Conservation (phyloP, 495 filamentous ascomycete species). For the Neurospora intermedia region DNA sequence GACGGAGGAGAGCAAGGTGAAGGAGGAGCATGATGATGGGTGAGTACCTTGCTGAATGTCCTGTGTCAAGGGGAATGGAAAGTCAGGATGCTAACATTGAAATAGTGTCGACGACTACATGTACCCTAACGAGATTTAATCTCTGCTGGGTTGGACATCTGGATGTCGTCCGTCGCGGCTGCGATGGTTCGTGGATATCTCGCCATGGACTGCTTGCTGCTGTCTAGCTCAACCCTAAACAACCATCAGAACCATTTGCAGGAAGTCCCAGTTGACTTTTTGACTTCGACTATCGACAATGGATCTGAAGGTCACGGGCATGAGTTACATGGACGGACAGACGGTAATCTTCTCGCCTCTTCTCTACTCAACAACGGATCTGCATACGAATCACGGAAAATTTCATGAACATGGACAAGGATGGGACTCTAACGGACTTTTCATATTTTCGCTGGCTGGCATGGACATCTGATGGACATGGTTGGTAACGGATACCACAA, state of each 20-base stretch:
- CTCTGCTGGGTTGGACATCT: not conserved
- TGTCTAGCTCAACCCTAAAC: not conserved
- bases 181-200: not conserved
- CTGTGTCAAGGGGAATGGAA: too few relatives aligned
- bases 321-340: not conserved
- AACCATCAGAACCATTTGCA: not conserved
- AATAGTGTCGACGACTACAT: not conserved
- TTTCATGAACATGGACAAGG: not conserved
- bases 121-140: not conserved
- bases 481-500: not conserved
- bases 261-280: not conserved
- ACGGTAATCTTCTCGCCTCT: not conserved
- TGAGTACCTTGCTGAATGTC: not conserved
- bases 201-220: not conserved
- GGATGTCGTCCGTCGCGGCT: not conserved
- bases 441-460: not conserved
- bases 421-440: not conserved
- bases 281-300: not conserved
- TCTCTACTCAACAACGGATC: not conserved
- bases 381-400: not conserved
- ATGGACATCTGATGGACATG: not conserved
- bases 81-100: too few relatives aligned
- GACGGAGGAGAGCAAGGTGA: slow-evolving; percentile 3
- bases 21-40: slow-evolving; percentile 5
- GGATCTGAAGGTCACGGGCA: not conserved